Base-by-base conservation (phyloP, 1,284 basidiomycete genomes). In the Laetiporus sulphureus region DNA sequence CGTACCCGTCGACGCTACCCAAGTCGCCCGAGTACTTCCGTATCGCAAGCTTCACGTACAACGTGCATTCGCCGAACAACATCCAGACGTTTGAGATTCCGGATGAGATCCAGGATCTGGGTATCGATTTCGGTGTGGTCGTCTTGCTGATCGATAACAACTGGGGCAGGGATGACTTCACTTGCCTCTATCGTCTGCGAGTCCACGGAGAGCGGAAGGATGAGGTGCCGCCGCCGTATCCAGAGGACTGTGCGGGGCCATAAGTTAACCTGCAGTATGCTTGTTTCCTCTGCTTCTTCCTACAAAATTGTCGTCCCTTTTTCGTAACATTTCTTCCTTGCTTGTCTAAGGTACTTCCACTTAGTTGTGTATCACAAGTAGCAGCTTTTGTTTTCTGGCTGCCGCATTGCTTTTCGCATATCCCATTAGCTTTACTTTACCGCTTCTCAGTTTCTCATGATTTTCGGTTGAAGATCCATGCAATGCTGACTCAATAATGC, bases 101-200 rank as follows among this genome's bases (percentile, higher is more conserved):
- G 0, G 65, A 75, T 38, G 82, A 83, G 36, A 71, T 92, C 19
- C 68, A 66, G 39, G 74, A 75, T 11, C 67, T 92, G 13, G 79
- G 74, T 4, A 69, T 95, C 41, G 86, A 90, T 57, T 83, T 92
- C 53, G 83, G 84, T 1, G 67, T 91, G 35, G 85, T 97, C 13
- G 77, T 87, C 42, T 69, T 96, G 55, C 66, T 77, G 50, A 68
- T 98, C 51, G 71, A 78, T 59, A 85, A 72, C 57, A 98, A 98
- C 59, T 95, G 91, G 81, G 95, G 94, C 21, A 75, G 75, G 56
- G 65, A 73, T 11, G 79, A 83, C 48, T 88, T 77, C 57, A 97
- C 94, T 0, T 98, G 94, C 63, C 59, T 98, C 25, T 98, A 98
- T 63, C 78, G 94, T 39, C 73, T 98, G 63, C 73, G 86, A 23